Percentiles rank a stretch among this genome's conserved stretches.
phyloP scores from a whole-genome alignment of 2,329 filamentous ascomycete genomes.

The Exophiala calicioides region DNA sequence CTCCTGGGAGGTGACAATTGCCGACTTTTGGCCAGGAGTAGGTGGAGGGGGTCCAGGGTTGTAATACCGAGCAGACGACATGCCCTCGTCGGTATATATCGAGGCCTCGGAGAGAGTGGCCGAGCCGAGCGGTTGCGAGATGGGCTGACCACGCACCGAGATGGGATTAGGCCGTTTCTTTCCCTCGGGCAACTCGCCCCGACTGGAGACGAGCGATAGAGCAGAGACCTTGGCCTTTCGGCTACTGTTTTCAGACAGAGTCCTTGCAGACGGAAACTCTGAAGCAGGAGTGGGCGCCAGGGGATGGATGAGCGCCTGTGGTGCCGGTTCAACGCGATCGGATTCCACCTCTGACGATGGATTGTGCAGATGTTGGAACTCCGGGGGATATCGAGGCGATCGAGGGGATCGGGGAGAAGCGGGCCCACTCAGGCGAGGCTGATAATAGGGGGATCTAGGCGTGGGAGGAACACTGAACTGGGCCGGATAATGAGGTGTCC shows the following conservation, averaged over 20 bases:
- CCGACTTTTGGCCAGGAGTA: slow-evolving; percentile 42
- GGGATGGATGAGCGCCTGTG: slow-evolving; percentile 19
- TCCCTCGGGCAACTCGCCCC: slow-evolving; percentile 42
- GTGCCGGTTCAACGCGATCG: slow-evolving; percentile 4
- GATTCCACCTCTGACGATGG: slow-evolving; percentile 15
- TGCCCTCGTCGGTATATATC: slow-evolving; percentile 53
- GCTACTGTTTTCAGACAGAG: slow-evolving; percentile 34
- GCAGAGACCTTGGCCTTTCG: slow-evolving; percentile 43
- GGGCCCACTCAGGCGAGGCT: slow-evolving; percentile 6
- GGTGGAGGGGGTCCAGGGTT: slow-evolving; percentile 58
- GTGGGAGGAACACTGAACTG: slow-evolving; percentile 33
- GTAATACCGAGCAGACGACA: slow-evolving; percentile 59
- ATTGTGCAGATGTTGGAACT: slow-evolving; percentile 35
- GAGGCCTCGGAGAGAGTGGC: slow-evolving; percentile 46
- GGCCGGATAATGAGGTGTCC: slow-evolving; percentile 19
- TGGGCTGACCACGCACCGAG: slow-evolving; percentile 56
- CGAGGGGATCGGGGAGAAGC: slow-evolving; percentile 19
- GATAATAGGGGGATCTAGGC: slow-evolving; percentile 29
- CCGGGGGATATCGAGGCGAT: slow-evolving; percentile 31
- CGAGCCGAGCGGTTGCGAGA: slow-evolving; percentile 56
- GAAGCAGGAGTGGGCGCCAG: slow-evolving; percentile 23
- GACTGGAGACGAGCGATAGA: slow-evolving; percentile 45
- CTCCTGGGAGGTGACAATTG: slow-evolving; percentile 5
- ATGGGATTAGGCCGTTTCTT: slow-evolving; percentile 47
- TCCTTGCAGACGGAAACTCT: slow-evolving; percentile 6